Conservation (phyloP, 2,329 filamentous ascomycete species). For the Dothiorella sarmentorum region DNA sequence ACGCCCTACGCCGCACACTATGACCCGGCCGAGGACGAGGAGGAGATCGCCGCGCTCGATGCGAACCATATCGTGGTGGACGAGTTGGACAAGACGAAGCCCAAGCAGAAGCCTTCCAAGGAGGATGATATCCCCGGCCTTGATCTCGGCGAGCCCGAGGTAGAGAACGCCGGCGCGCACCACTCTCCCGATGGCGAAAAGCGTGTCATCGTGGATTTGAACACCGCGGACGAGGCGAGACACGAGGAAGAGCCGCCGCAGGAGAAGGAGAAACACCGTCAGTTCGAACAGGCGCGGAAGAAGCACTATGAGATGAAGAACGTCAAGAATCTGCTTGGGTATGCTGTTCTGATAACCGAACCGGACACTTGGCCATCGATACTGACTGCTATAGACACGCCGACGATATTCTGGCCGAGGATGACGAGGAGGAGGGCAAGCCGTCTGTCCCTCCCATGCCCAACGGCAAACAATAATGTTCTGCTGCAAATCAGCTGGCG, state of each 20-base stretch:
- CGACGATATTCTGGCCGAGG: constrained; percentile 41
- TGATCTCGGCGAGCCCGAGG: constrained; percentile 86
- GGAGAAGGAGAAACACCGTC: constrained; percentile 83
- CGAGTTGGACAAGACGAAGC: constrained; percentile 58
- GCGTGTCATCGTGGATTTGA: constrained; percentile 73
- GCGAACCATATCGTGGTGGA: constrained; percentile 67
- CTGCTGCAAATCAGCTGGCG: neutral
- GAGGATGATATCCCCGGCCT: constrained; percentile 88
- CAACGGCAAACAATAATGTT: constrained; percentile 7
- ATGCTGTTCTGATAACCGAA: constrained; percentile 19
- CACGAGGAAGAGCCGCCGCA: constrained; percentile 43
- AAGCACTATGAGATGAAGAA: constrained; percentile 99
- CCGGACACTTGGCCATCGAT: neutral
- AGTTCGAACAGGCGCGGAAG: constrained; percentile 89
- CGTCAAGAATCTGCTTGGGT: constrained; percentile 83
- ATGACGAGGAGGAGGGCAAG: constrained; percentile 36
- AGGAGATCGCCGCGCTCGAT: constrained; percentile 64
- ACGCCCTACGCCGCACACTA: constrained; percentile 93
- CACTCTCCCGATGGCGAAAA: constrained; percentile 55
- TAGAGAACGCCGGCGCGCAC: constrained; percentile 28
- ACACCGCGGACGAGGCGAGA: constrained; percentile 39
- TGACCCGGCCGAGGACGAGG: constrained; percentile 82
- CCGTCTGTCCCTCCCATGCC: constrained; percentile 19
- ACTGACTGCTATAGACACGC: constrained; percentile 33
- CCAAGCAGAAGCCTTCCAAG: constrained; percentile 43